These are phyloP conservation scores for Yamadazyma taylorii DNA, from an alignment of 1,139 yeast species.

Conservation along the genomic window DNA sequence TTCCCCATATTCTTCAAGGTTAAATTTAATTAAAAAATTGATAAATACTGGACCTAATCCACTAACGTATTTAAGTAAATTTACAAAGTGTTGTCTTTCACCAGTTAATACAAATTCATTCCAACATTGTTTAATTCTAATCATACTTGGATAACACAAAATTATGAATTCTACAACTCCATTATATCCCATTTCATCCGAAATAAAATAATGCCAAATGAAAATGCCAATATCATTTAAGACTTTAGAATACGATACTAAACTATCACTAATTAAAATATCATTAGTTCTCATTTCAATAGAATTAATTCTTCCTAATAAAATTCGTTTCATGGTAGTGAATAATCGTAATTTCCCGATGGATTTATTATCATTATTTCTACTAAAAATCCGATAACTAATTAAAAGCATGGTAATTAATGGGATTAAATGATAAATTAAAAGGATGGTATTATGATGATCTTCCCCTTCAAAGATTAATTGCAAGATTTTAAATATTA, in stretches of 20 bases:
- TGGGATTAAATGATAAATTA: slow-evolving; percentile 21
- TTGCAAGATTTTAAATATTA: slow-evolving; percentile 22
- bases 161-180: slow-evolving; percentile 46
- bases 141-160: slow-evolving; percentile 61
- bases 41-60: slow-evolving; percentile 64
- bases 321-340: slow-evolving; percentile 53
- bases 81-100: slow-evolving; percentile 59
- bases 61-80: slow-evolving; percentile 71
- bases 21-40: slow-evolving; percentile 36
- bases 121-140: slow-evolving; percentile 80
- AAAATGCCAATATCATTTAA: slow-evolving; percentile 64
- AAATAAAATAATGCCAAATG: slow-evolving; percentile 33
- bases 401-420: slow-evolving; percentile 19
- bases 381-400: slow-evolving; percentile 20
- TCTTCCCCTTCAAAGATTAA: slow-evolving; percentile 13
- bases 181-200: slow-evolving; percentile 27
- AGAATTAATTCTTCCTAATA: slow-evolving; percentile 56
- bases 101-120: slow-evolving; percentile 58
- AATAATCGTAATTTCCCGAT: slow-evolving; percentile 46
- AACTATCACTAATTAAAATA: slow-evolving; percentile 74
- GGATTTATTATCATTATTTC: slow-evolving; percentile 11
- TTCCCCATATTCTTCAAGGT: slow-evolving; percentile 14
- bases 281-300: slow-evolving; percentile 68
- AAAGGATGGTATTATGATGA: slow-evolving; percentile 12
- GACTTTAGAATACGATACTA: slow-evolving; percentile 77